Evolutionary conservation across 1,284 basidiomycete genomes (phyloP).

Genomic region (Cryptococcus neoformans): DNA sequence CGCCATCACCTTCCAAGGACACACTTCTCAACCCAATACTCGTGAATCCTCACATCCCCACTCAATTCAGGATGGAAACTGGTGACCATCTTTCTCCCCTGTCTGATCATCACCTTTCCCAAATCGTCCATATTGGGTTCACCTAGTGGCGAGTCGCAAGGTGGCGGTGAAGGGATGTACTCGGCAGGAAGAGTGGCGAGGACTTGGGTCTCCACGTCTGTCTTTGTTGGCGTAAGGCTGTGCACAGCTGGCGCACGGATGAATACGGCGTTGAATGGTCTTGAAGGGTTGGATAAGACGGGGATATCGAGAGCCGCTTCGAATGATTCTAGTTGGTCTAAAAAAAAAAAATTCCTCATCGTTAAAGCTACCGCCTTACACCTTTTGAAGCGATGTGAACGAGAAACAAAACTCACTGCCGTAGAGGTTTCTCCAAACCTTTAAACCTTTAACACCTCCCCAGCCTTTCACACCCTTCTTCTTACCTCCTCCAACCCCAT

Average conservation of each 20-base stretch:
- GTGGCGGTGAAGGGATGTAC: conserved; percentile 56
- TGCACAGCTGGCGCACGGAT: conserved; percentile 75
- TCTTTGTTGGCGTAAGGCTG: conserved; percentile 11
- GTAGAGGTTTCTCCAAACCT: conserved; percentile 73
- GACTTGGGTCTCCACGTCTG: conserved; percentile 47
- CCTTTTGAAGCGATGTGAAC: background rate
- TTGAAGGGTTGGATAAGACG: conserved; percentile 59
- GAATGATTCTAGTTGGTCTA: conserved; percentile 70
- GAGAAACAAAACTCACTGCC: conserved; percentile 67
- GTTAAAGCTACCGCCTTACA: background rate
- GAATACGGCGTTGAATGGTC: conserved; percentile 82
- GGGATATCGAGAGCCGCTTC: conserved; percentile 70
- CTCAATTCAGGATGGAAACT: conserved; percentile 96
- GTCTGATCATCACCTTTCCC: conserved; percentile 78
- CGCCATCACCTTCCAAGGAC: conserved; percentile 25
- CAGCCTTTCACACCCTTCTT: conserved; percentile 64
- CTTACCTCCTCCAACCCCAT: conserved; percentile 65
- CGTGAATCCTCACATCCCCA: conserved; percentile 80
- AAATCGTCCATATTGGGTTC: conserved; percentile 52
- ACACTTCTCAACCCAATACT: conserved; percentile 51
- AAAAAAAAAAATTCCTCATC: background rate
- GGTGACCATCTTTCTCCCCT: conserved; percentile 80
- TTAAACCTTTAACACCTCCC: conserved; percentile 69
- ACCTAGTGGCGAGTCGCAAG: conserved; percentile 38
- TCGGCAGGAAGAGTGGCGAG: conserved; percentile 66